phyloP scores from a whole-genome alignment of 495 filamentous ascomycete genomes.

The Pyrenula aspistea region DNA sequence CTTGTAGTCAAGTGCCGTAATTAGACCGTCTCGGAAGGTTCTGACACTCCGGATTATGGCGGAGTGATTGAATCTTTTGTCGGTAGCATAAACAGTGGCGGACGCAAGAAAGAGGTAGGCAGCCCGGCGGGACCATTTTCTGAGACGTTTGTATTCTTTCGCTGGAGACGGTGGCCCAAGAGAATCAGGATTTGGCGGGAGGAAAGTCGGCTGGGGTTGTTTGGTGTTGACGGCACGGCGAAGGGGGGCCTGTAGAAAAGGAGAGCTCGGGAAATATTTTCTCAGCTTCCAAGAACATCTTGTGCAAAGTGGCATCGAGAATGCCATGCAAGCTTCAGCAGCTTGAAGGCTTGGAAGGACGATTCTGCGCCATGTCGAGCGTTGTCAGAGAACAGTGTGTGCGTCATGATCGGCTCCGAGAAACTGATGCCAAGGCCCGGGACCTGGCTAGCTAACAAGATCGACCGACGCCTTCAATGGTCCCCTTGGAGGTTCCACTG shows the following conservation, averaged over 20 bases:
- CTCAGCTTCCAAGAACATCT: background rate
- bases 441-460: too few relatives aligned
- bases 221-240: constrained; percentile 2
- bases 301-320: background rate
- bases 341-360: background rate
- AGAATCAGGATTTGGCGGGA: constrained; percentile 68
- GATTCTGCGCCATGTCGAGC: too few relatives aligned
- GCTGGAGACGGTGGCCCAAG: constrained; percentile 61
- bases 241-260: background rate
- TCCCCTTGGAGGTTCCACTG: too few relatives aligned
- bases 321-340: background rate
- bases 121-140: constrained; percentile 66
- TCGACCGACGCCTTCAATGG: too few relatives aligned
- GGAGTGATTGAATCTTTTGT: constrained; percentile 64
- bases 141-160: constrained; percentile 48
- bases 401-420: background rate
- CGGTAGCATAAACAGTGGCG: constrained; percentile 51
- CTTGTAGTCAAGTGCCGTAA: constrained; percentile 89
- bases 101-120: constrained; percentile 46
- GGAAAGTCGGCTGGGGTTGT: constrained; percentile 50
- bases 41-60: constrained; percentile 66
- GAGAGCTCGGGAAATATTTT: background rate
- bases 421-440: background rate
- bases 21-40: constrained; percentile 66
- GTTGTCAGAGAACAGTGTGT: background rate